These are phyloP conservation scores for Apiotrichum domesticum DNA, from an alignment of 1,284 basidiomycete genomes.

Conservation along the genomic window DNA sequence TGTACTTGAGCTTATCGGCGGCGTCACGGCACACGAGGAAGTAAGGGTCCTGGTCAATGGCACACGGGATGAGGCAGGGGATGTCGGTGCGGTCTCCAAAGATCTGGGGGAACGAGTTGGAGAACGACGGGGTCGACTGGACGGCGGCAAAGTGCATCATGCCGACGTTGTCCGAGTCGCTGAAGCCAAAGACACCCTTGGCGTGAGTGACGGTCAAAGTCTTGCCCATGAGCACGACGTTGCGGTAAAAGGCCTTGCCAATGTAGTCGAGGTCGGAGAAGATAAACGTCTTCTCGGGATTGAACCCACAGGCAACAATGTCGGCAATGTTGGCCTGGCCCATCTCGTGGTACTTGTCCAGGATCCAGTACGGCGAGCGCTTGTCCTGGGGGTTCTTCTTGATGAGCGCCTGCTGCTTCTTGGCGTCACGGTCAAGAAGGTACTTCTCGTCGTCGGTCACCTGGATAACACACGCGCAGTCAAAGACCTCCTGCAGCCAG, in stretches of 20 bases:
- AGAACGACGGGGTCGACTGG: constrained; percentile 94
- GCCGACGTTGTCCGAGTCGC: constrained; percentile 96
- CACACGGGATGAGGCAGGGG: constrained; percentile 93
- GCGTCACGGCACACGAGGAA: constrained; percentile 97
- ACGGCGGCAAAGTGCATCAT: constrained; percentile 98
- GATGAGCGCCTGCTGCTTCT: constrained; percentile 43
- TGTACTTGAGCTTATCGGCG: constrained; percentile 88
- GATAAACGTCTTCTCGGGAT: constrained; percentile 91
- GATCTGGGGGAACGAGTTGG: constrained; percentile 97
- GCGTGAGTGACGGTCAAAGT: constrained; percentile 90
- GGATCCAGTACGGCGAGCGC: constrained; percentile 56
- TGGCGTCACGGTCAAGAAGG: constrained; percentile 80
- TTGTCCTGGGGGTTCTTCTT: constrained; percentile 44
- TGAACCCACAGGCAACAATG: constrained; percentile 78
- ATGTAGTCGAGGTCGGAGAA: constrained; percentile 89
- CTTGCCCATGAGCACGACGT: constrained; percentile 86
- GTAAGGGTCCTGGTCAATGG: constrained; percentile 80
- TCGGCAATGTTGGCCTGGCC: constrained; percentile 83
- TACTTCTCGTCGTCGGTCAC: constrained; percentile 99
- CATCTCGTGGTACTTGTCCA: constrained; percentile 82
- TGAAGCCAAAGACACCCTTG: constrained; percentile 94
- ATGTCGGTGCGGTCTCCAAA: constrained; percentile 80
- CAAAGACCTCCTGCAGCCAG: constrained; percentile 95
- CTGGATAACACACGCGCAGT: constrained; percentile 89
- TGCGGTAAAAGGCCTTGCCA: constrained; percentile 78